Evolutionary conservation across 176 grass and related monocot genomes (phyloP).

Genomic region (barley (Hordeum vulgare)): DNA sequence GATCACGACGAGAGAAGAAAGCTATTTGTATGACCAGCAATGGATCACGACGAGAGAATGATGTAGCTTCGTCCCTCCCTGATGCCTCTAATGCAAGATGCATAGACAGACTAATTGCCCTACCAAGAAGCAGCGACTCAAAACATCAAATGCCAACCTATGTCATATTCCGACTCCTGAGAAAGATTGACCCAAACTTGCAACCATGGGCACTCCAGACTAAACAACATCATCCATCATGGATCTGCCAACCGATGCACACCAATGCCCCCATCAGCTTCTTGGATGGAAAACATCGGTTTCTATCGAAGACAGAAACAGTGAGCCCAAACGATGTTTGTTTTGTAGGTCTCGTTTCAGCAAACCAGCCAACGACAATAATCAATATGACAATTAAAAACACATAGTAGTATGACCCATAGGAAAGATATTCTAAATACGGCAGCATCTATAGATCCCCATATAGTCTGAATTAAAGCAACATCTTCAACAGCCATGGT

Average conservation of each 20-base stretch:
- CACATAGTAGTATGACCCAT: neutral
- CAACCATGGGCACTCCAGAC: neutral
- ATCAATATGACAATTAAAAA: neutral
- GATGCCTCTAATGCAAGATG: no score
- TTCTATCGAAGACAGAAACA: neutral
- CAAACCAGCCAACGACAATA: no score
- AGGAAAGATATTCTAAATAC: neutral
- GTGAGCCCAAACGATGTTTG: neutral
- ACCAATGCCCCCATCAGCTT: neutral
- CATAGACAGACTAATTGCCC: neutral
- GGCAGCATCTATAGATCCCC: neutral
- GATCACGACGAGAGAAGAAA: no score
- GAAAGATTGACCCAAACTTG: neutral
- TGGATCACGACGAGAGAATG: no score
- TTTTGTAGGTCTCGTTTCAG: neutral
- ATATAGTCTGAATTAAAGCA: neutral
- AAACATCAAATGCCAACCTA: neutral
- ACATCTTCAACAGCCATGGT: neutral
- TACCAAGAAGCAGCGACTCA: neutral
- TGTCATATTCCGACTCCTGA: neutral
- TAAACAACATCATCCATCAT: neutral
- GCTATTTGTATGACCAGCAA: no score
- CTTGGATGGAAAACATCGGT: neutral
- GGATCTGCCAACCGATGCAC: neutral
- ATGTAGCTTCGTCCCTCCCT: no score